A percentile compares a stretch with the other conserved stretches of the same genome.
phyloP scores from a whole-genome alignment of 2,329 filamentous ascomycete genomes.

The Verticillium zaregamsianum region DNA sequence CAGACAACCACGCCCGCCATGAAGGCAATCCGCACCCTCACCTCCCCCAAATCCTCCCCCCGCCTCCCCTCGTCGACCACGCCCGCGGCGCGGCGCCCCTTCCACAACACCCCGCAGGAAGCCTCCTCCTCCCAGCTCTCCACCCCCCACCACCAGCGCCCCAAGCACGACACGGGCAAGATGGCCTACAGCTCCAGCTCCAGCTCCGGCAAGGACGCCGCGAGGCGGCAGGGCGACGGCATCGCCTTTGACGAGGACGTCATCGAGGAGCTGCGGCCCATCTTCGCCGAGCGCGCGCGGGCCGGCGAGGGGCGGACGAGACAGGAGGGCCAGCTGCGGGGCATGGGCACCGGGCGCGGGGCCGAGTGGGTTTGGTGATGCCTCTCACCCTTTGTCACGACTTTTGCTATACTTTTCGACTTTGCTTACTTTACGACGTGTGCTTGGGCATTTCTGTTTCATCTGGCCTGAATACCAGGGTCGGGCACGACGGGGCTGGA shows the following conservation, averaged over 20 bases:
- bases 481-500: too few species aligned
- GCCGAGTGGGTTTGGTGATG: constrained; percentile 4
- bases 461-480: too few species aligned
- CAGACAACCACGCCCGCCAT: neutral
- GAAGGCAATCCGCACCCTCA: neutral
- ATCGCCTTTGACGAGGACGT: constrained; percentile 3
- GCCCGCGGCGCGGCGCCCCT: neutral
- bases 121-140: neutral
- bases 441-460: too few species aligned
- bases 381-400: neutral
- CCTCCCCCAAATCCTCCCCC: neutral
- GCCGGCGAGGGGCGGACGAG: neutral
- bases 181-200: constrained; percentile 2
- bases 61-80: neutral
- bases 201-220: neutral
- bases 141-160: neutral
- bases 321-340: neutral
- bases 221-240: neutral
- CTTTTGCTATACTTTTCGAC: too few species aligned
- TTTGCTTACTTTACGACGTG: too few species aligned
- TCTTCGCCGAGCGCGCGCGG: neutral
- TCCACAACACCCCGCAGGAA: constrained; percentile 2
- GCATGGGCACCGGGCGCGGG: neutral
- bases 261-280: constrained; percentile 4
- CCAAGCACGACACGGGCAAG: neutral